phyloP scores from a whole-genome alignment of 805 yeast genomes.

The Isabelozyma gotoi region DNA sequence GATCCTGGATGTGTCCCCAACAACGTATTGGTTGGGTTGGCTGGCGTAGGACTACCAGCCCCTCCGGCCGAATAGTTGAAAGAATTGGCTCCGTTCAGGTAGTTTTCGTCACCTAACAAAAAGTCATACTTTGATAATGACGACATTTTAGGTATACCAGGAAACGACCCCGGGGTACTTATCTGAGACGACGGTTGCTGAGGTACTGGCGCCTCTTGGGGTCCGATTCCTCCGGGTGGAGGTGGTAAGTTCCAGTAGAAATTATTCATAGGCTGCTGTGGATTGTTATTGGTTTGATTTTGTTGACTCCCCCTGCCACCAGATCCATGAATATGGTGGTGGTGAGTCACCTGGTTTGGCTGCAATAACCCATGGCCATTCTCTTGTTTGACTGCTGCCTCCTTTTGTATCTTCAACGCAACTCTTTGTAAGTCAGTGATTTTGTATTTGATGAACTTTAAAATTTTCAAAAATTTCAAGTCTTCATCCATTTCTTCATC shows the following conservation, averaged over 20 bases:
- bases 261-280: background rate
- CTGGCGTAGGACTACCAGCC: too few species aligned
- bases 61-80: background rate
- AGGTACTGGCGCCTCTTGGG: background rate
- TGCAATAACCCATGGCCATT: background rate
- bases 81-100: conserved; percentile 14
- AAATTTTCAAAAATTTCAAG: conserved; percentile 40
- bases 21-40: background rate
- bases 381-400: background rate
- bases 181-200: background rate
- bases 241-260: background rate
- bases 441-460: conserved; percentile 43
- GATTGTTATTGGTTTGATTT: background rate
- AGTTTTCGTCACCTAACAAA: conserved; percentile 17
- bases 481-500: conserved; percentile 49
- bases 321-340: conserved; percentile 4
- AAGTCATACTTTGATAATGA: conserved; percentile 20
- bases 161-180: background rate
- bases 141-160: conserved; percentile 9
- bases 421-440: conserved; percentile 10
- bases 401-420: background rate
- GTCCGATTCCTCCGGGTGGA: background rate
- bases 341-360: conserved; percentile 5
- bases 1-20: background rate
- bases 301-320: background rate